Evolutionary conservation across 2,329 filamentous ascomycete genomes (phyloP).

Genomic region (Venturia pyrina): DNA sequence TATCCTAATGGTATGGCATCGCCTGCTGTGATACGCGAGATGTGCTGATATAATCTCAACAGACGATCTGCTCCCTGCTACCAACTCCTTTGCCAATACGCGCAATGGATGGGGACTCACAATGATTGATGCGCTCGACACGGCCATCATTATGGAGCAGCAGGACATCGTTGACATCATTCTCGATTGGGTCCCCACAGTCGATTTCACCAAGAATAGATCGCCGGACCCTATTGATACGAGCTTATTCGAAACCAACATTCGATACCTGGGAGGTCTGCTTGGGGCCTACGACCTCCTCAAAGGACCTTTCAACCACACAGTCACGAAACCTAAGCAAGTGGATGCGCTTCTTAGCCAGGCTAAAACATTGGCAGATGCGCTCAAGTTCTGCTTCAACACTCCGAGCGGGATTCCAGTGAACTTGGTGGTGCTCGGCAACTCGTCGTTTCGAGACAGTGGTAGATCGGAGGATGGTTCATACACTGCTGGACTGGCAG

Average conservation of each 20-base stretch:
- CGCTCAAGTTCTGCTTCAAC: slow-evolving; percentile 67
- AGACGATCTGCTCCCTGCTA: neutral
- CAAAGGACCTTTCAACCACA: slow-evolving; percentile 45
- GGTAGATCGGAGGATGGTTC: slow-evolving; percentile 29
- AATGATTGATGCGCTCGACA: slow-evolving; percentile 70
- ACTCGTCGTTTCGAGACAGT: slow-evolving; percentile 36
- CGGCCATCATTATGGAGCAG: slow-evolving; percentile 67
- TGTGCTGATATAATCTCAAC: slow-evolving; percentile 24
- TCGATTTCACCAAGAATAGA: slow-evolving; percentile 50
- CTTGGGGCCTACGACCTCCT: slow-evolving; percentile 65
- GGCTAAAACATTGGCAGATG: slow-evolving; percentile 57
- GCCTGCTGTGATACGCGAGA: slow-evolving; percentile 59
- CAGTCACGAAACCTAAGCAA: slow-evolving; percentile 20
- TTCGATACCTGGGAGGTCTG: slow-evolving; percentile 77
- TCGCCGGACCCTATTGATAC: slow-evolving; percentile 49
- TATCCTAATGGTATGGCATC: slow-evolving; percentile 44
- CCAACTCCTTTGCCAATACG: slow-evolving; percentile 37
- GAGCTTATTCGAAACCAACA: slow-evolving; percentile 68
- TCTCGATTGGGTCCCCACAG: slow-evolving; percentile 56
- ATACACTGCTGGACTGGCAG: slow-evolving; percentile 49
- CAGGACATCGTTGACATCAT: slow-evolving; percentile 59
- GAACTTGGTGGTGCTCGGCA: slow-evolving; percentile 32
- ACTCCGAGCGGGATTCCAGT: slow-evolving; percentile 65
- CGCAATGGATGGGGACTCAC: slow-evolving; percentile 73
- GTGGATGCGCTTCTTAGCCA: slow-evolving; percentile 50